Conservation (phyloP, 805 yeast species). For the Barnettozyma vustinii region DNA sequence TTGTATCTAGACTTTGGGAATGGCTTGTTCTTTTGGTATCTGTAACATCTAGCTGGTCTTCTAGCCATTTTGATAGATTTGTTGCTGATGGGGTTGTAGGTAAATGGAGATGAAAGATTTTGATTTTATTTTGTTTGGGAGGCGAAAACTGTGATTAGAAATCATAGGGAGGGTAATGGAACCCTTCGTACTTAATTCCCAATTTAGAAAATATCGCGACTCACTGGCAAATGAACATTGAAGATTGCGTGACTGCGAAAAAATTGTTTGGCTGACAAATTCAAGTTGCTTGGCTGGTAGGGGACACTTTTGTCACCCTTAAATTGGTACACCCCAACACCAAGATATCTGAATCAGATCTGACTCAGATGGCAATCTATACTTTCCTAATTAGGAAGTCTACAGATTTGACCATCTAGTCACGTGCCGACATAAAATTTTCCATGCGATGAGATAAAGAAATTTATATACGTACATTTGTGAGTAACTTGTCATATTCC, state of each 20-base stretch:
- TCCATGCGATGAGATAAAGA: constrained; percentile 5
- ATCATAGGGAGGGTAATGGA: constrained; percentile 6
- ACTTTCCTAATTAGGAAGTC: constrained; percentile 7
- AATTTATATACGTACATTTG: neutral
- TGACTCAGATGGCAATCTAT: neutral
- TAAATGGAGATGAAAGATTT: neutral
- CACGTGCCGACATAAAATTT: constrained; percentile 1
- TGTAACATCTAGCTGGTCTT: constrained; percentile 99
- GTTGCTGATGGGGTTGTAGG: constrained; percentile 4
- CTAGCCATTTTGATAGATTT: constrained; percentile 84
- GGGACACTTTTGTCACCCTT: neutral
- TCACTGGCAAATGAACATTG: neutral
- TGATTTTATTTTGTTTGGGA: constrained; percentile 1
- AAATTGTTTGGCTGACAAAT: neutral
- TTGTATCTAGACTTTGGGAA: constrained; percentile 99
- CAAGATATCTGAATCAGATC: neutral
- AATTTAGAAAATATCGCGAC: neutral
- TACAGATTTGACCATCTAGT: neutral
- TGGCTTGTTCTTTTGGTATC: constrained; percentile 99
- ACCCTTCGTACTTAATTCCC: neutral
- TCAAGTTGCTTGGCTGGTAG: neutral
- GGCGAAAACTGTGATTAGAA: constrained; percentile 6
- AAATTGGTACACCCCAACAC: neutral
- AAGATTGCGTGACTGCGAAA: constrained; percentile 8
- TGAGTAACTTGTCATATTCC: neutral